Conservation (phyloP, 1,284 basidiomycete species). For the Tausonia pullulans region DNA sequence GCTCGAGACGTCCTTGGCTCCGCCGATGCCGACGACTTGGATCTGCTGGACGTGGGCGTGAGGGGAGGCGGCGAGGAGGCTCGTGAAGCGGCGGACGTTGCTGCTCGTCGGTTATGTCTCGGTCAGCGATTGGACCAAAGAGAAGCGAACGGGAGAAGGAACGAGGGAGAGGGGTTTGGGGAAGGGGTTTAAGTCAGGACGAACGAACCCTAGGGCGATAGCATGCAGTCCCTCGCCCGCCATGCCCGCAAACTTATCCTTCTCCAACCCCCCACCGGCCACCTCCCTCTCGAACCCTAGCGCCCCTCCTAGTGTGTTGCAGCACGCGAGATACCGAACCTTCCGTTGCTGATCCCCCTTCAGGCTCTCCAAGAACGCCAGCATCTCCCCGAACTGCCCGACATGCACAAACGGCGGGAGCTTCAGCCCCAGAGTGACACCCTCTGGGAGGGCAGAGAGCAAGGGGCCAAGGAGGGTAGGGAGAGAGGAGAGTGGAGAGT, state of each 20-base stretch:
- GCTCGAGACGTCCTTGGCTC: slow-evolving; percentile 51
- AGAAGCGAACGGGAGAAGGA: not conserved
- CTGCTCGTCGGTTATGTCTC: slow-evolving; percentile 13
- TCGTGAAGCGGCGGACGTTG: slow-evolving; percentile 41
- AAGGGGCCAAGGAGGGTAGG: slow-evolving; percentile 38
- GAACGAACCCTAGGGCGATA: slow-evolving; percentile 59
- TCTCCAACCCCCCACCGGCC: slow-evolving; percentile 40
- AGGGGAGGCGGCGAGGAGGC: slow-evolving; percentile 40
- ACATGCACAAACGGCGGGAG: slow-evolving; percentile 61
- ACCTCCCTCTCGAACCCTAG: slow-evolving; percentile 46
- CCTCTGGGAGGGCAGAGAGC: slow-evolving; percentile 40
- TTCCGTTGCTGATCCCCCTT: slow-evolving; percentile 23
- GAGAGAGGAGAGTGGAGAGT: slow-evolving; percentile 40
- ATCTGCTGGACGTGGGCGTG: slow-evolving; percentile 42
- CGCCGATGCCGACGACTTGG: slow-evolving; percentile 60
- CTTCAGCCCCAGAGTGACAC: slow-evolving; percentile 58
- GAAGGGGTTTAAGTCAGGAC: slow-evolving; percentile 18
- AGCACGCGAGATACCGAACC: slow-evolving; percentile 56
- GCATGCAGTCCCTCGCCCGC: slow-evolving; percentile 64
- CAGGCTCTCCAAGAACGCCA: slow-evolving; percentile 39
- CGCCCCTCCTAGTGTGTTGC: slow-evolving; percentile 61
- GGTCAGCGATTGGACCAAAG: not conserved
- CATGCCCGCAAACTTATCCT: slow-evolving; percentile 53
- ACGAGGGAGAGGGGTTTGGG: not conserved
- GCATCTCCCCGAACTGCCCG: slow-evolving; percentile 48